These are phyloP conservation scores for Myotisia sp. DNA, from an alignment of 2,329 filamentous ascomycete genomes.

Conservation along the genomic window DNA sequence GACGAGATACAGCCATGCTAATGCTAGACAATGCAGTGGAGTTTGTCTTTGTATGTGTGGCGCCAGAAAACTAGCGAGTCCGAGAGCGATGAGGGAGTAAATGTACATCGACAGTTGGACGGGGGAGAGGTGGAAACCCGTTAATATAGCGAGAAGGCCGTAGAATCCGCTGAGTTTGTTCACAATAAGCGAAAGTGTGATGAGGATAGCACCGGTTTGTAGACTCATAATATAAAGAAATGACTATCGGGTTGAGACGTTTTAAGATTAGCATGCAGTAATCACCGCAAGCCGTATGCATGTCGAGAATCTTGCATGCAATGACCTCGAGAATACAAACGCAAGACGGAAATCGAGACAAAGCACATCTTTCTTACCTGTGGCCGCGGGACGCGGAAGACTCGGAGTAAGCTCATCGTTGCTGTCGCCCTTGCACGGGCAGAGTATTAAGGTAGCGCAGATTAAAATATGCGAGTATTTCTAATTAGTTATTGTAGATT, in stretches of 20 bases:
- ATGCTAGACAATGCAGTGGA: constrained; percentile 62
- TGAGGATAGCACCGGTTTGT: constrained; percentile 72
- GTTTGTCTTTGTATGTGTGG: constrained; percentile 67
- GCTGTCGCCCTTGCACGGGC: constrained; percentile 7
- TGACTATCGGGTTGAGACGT: constrained; percentile 39
- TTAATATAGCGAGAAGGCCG: constrained; percentile 75
- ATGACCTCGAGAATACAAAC: constrained; percentile 4
- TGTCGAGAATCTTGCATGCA: background rate
- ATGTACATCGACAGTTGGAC: constrained; percentile 85
- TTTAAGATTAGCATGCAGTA: constrained; percentile 5
- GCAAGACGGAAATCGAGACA: constrained; percentile 1
- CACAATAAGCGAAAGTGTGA: constrained; percentile 67
- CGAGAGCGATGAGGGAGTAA: constrained; percentile 62
- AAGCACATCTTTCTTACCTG: constrained; percentile 24
- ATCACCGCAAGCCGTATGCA: background rate
- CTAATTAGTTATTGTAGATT: no score
- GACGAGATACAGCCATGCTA: constrained; percentile 74
- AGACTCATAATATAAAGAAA: constrained; percentile 79
- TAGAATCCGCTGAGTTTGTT: constrained; percentile 90
- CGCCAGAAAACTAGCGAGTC: constrained; percentile 53
- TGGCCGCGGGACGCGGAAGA: constrained; percentile 37
- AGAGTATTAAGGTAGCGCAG: background rate
- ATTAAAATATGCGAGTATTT: no score
- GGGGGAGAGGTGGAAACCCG: constrained; percentile 67
- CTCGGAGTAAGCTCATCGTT: constrained; percentile 27